These are phyloP conservation scores for Periconia digitata DNA, from an alignment of 2,329 filamentous ascomycete species.

Conservation along the genomic window DNA sequence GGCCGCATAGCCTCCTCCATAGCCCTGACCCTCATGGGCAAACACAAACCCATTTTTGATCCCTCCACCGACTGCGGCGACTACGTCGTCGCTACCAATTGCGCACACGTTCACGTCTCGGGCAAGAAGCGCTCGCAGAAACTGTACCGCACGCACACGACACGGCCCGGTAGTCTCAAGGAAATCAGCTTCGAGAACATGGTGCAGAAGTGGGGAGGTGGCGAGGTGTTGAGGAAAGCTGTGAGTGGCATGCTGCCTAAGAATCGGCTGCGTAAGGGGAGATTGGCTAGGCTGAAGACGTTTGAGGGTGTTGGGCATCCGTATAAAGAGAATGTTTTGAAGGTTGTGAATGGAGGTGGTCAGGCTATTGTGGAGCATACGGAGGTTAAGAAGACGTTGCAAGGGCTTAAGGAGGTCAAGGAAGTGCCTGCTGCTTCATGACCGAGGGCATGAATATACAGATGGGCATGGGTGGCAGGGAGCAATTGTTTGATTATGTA, in stretches of 20 bases:
- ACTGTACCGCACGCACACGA: conserved; percentile 93
- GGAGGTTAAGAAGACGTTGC: conserved; percentile 43
- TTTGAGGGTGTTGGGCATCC: conserved; percentile 94
- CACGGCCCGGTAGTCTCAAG: conserved; percentile 82
- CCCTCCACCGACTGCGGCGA: conserved; percentile 98
- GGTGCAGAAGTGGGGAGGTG: conserved; percentile 91
- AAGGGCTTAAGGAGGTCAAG: conserved; percentile 17
- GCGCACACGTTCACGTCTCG: conserved; percentile 81
- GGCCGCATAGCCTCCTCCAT: conserved; percentile 88
- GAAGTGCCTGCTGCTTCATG: conserved; percentile 23
- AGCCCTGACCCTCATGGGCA: conserved; percentile 89
- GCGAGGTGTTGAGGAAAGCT: conserved; percentile 86
- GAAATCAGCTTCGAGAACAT: conserved; percentile 92
- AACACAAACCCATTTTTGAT: conserved; percentile 98
- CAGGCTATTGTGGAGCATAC: conserved; percentile 37
- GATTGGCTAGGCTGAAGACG: conserved; percentile 86
- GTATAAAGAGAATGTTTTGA: conserved; percentile 84
- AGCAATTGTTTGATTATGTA: conserved; percentile 7
- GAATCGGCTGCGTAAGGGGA: conserved; percentile 85
- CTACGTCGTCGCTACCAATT: conserved; percentile 94
- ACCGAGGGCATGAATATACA: conserved; percentile 6
- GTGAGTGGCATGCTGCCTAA: conserved; percentile 98
- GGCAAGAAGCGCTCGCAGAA: conserved; percentile 94
- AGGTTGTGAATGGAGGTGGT: conserved; percentile 55
- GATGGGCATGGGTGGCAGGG: neutral